Percentiles rank a stretch among this genome's conserved stretches.
Evolutionary conservation across 2,329 filamentous ascomycete genomes (phyloP).

Genomic region (Madurella fahalii): DNA sequence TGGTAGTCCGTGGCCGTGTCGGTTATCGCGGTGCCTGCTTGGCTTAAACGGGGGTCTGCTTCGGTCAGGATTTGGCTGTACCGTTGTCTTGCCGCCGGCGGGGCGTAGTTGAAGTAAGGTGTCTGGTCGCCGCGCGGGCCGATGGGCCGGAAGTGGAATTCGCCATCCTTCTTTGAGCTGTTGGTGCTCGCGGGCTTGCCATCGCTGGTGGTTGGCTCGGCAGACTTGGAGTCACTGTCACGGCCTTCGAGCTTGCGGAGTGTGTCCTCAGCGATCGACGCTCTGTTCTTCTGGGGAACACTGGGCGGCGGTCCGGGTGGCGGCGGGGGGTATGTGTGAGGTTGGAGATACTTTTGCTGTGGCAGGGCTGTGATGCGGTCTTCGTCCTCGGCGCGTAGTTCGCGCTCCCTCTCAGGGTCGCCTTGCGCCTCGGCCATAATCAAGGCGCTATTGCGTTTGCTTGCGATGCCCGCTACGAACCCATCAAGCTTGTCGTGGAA

Average conservation of each 20-base stretch:
- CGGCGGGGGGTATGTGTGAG: constrained; percentile 41
- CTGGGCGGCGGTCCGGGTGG: constrained; percentile 29
- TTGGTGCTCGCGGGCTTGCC: constrained; percentile 29
- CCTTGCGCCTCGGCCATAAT: constrained; percentile 79
- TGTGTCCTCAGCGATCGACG: constrained; percentile 40
- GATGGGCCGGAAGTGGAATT: constrained; percentile 57
- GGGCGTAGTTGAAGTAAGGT: constrained; percentile 58
- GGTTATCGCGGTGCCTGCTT: constrained; percentile 13
- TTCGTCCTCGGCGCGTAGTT: constrained; percentile 76
- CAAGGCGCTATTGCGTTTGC: constrained; percentile 78
- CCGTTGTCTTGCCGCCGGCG: constrained; percentile 36
- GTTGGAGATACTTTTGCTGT: constrained; percentile 59
- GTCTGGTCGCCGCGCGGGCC: constrained; percentile 41
- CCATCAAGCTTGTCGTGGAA: constrained; percentile 86
- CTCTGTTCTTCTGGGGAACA: constrained; percentile 15
- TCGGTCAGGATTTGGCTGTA: constrained; percentile 30
- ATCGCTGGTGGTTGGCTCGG: constrained; percentile 24
- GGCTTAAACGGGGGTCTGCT: constrained; percentile 20
- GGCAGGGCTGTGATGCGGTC: constrained; percentile 81
- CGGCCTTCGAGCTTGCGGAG: constrained; percentile 48
- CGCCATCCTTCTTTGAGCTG: constrained; percentile 34
- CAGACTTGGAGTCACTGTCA: constrained; percentile 39
- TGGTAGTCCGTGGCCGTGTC: constrained; percentile 11
- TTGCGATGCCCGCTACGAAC: constrained; percentile 80
- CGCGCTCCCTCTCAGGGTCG: constrained; percentile 71